Percentiles rank a stretch among this genome's conserved stretches.
Evolutionary conservation across 2,329 filamentous ascomycete genomes (phyloP).

Genomic region (Trichocomaceae sp.): DNA sequence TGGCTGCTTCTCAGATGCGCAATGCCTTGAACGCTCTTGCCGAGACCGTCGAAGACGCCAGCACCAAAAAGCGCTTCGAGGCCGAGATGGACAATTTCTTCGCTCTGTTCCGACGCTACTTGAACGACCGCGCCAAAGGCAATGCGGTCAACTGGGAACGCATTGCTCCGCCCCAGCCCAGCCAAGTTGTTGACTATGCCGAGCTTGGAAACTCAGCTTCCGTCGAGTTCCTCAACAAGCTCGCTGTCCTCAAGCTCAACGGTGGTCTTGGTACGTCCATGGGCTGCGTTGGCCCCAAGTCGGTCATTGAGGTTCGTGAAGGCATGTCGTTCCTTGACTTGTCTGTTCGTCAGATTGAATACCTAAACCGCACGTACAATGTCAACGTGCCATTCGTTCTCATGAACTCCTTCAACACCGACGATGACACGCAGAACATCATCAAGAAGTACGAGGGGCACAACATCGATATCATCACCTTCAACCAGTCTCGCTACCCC

Average conservation of each 20-base stretch:
- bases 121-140: constrained; percentile 98
- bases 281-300: constrained; percentile 99
- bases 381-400: constrained; percentile 97
- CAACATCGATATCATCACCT: constrained; percentile 98
- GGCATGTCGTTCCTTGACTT: constrained; percentile 99
- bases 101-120: constrained; percentile 91
- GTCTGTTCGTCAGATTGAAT: constrained; percentile 97
- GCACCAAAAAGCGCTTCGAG: constrained; percentile 76
- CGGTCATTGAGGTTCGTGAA: constrained; percentile 97
- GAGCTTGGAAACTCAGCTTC: constrained; percentile 83
- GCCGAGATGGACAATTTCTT: constrained; percentile 99
- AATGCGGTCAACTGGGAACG: constrained; percentile 94
- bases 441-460: constrained; percentile 99
- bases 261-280: constrained; percentile 98
- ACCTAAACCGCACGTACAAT: constrained; percentile 95
- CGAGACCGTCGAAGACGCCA: constrained; percentile 78
- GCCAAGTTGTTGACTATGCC: constrained; percentile 93
- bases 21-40: constrained; percentile 90
- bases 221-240: constrained; percentile 90
- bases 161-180: constrained; percentile 85
- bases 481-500: constrained; percentile 99
- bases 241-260: constrained; percentile 98
- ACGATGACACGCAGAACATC: constrained; percentile 95
- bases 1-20: constrained; percentile 97
- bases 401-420: constrained; percentile 99